Evolutionary conservation across 305 asterid genomes (phyloP), one percentile per base, ranked within the genome.

Genomic region (Solanum hybrid): DNA sequence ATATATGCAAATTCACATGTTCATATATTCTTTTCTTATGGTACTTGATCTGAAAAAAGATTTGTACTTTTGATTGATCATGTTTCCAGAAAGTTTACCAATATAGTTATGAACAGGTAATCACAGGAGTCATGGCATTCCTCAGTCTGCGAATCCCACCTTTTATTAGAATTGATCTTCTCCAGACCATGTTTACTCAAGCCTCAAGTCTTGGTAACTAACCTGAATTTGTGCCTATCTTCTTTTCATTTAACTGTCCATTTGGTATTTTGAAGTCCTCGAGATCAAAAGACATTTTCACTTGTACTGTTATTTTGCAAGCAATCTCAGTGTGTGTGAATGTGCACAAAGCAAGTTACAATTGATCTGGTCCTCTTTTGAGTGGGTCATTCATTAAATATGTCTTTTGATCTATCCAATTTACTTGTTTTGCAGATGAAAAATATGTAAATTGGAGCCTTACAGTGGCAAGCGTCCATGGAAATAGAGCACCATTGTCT

Each of bases 401-500:
- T 42, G 87, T 10, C 11, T 40, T 81, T 42, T 81, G 75, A 20
- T 84, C 22, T 84, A 29, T 51, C 87, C 20, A 51, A 32, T 85
- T 72, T 85, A 88, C 86, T 87, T 89, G 79, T 90, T 69, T 93
- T 81, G 82, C 96, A 97, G 99, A 97, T 93, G 91, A 94, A 91
- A 95, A 91, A 89, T 95, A 93, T 92, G 96, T 95, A 91, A 97
- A 97, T 94, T 97, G 99, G 99, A 95, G 96, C 92, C 96, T 97
- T 89, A 91, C 90, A 51, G 90, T 97, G 90, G 94, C 97, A 89
- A 97, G 99, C 89, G 95, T 94, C 89, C 99, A 97, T 92, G 99
- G 98, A 89, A 94, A 94, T 91, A 95, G 90, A 91, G 99, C 98
- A 84, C 97, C 98, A 7, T 89, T 97, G 89, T 97, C 98, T 82